Evolutionary conservation across 1,139 yeast species (phyloP).

Genomic region (Kodamaea anthophila): DNA sequence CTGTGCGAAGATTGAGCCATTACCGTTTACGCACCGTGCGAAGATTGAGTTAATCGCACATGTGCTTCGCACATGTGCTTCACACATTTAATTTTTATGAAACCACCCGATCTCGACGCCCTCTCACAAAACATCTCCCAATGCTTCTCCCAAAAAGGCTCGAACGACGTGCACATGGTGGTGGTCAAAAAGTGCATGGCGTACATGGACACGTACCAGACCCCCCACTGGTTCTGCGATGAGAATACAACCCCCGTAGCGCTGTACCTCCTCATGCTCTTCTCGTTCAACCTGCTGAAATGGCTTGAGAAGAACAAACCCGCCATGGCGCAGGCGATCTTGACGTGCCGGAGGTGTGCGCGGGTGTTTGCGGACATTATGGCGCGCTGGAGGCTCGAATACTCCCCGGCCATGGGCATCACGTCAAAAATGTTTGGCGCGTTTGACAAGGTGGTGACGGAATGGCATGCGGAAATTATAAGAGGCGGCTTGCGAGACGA

Average conservation of each 20-base stretch:
- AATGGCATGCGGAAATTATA: conserved; percentile 7
- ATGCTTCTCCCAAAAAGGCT: conserved; percentile 22
- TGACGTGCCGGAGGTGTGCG: conserved; percentile 48
- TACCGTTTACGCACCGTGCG: too few relatives aligned
- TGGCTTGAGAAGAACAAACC: conserved; percentile 39
- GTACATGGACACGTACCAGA: conserved; percentile 17
- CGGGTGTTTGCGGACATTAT: conserved; percentile 47
- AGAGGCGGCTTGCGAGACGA: conserved; percentile 1
- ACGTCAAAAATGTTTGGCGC: conserved; percentile 24
- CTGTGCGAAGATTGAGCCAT: too few relatives aligned
- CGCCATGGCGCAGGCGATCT: conserved; percentile 32
- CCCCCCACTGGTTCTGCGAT: conserved; percentile 54
- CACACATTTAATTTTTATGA: too few relatives aligned
- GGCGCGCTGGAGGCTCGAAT: conserved; percentile 44
- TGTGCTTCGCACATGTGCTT: too few relatives aligned
- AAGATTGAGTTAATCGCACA: too few relatives aligned
- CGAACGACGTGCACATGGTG: conserved; percentile 21
- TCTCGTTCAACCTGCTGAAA: conserved; percentile 49
- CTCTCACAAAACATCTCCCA: conserved; percentile 16
- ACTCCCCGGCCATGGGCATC: conserved; percentile 45
- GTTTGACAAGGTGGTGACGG: conserved; percentile 18
- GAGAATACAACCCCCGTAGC: conserved; percentile 40
- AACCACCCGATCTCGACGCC: conserved; percentile 24
- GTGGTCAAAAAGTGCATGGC: conserved; percentile 21
- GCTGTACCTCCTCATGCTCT: conserved; percentile 49